Conservation (phyloP, 768 basidiomycete species). For the Russula griseocarnosa region DNA sequence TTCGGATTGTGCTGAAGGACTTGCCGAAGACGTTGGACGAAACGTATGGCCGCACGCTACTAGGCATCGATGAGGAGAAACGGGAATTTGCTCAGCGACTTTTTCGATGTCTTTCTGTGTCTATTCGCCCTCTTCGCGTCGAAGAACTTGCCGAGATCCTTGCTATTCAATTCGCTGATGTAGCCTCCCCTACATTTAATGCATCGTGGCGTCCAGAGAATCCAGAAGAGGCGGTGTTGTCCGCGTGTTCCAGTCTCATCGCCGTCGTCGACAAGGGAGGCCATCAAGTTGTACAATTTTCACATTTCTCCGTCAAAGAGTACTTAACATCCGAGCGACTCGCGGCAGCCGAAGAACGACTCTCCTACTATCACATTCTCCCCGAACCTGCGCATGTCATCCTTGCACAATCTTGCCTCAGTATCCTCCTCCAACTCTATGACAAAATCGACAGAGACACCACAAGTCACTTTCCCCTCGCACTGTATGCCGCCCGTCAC, state of each 20-base stretch:
- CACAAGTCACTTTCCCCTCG: neutral
- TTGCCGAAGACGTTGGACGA: slow-evolving; percentile 5
- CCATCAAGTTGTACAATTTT: neutral
- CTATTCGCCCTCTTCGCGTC: slow-evolving; percentile 10
- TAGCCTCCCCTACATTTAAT: neutral
- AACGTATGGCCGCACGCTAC: neutral
- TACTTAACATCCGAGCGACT: slow-evolving; percentile 20
- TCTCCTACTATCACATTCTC: slow-evolving; percentile 16
- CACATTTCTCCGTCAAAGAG: slow-evolving; percentile 21
- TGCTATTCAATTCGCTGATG: slow-evolving; percentile 2
- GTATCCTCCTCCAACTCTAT: slow-evolving; percentile 11
- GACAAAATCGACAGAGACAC: neutral
- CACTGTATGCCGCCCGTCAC: slow-evolving; percentile 2
- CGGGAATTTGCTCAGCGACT: neutral
- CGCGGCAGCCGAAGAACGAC: neutral
- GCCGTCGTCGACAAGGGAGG: neutral
- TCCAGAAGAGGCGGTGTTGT: neutral
- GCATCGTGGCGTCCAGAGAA: slow-evolving; percentile 1
- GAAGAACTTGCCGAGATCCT: slow-evolving; percentile 16
- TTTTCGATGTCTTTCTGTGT: slow-evolving; percentile 2
- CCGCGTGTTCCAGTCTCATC: neutral
- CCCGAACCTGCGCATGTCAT: slow-evolving; percentile 5
- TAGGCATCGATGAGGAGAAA: neutral
- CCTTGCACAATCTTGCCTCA: slow-evolving; percentile 5
- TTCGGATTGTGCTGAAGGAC: neutral